Conservation (phyloP, 2,329 filamentous ascomycete species). For the Fusarium neocosmosporiellum region DNA sequence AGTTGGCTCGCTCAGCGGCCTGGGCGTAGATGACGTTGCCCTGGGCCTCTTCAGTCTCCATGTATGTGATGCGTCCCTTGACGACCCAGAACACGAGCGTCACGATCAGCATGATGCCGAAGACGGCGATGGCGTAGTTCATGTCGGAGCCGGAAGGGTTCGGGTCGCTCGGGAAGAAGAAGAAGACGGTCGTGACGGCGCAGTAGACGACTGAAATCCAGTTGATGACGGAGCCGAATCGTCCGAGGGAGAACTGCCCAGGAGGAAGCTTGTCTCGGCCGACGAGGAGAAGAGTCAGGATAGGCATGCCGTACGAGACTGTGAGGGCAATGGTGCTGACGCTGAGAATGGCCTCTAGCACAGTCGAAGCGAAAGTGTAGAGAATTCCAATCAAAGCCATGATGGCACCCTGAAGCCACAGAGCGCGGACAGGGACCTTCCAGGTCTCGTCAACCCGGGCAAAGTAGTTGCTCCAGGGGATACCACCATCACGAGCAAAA, state of each 20-base stretch:
- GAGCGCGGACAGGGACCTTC: constrained; percentile 63
- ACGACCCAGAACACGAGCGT: constrained; percentile 62
- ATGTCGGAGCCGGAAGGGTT: constrained; percentile 61
- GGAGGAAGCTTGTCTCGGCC: constrained; percentile 65
- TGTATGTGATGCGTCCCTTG: constrained; percentile 55
- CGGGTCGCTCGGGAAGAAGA: constrained; percentile 62
- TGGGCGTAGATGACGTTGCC: constrained; percentile 40
- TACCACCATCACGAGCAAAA: constrained; percentile 64
- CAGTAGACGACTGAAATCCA: constrained; percentile 64
- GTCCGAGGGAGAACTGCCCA: constrained; percentile 58
- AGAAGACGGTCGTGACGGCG: constrained; percentile 63
- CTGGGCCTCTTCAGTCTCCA: constrained; percentile 43
- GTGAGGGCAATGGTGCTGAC: constrained; percentile 68
- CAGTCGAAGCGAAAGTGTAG: constrained; percentile 65
- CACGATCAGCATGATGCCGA: constrained; percentile 65
- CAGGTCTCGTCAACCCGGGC: constrained; percentile 56
- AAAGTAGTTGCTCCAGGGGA: constrained; percentile 59
- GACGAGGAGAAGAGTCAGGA: constrained; percentile 57
- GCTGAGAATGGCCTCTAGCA: constrained; percentile 64
- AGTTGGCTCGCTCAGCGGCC: constrained; percentile 24
- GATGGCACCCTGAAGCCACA: constrained; percentile 62
- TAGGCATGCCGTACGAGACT: constrained; percentile 61
- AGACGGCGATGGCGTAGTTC: constrained; percentile 69
- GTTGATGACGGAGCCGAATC: constrained; percentile 56
- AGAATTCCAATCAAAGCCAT: constrained; percentile 62